Evolutionary conservation across 441 rosid species (phyloP).

Genomic region (Bocquillonia castaneifolia): DNA sequence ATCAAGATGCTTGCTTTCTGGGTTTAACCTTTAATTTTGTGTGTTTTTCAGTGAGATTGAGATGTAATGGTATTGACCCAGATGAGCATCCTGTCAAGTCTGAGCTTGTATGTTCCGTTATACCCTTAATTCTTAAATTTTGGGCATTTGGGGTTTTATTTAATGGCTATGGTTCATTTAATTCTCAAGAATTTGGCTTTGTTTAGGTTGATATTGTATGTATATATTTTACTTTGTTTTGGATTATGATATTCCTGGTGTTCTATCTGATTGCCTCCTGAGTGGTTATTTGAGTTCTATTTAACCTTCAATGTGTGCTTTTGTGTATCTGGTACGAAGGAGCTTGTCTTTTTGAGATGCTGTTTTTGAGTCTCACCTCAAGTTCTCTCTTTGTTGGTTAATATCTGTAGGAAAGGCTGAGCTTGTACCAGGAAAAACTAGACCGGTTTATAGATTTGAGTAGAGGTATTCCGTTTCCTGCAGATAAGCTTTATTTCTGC

Average conservation of each 20-base stretch:
- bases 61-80: constrained; percentile 70
- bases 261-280: neutral
- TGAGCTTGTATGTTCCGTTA: constrained; percentile 61
- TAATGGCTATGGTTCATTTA: neutral
- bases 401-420: constrained; percentile 60
- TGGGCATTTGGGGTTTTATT: neutral
- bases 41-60: constrained; percentile 60
- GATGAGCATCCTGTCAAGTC: constrained; percentile 80
- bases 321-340: neutral
- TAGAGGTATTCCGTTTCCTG: constrained; percentile 47
- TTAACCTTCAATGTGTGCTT: neutral
- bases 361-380: neutral
- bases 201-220: constrained; percentile 8
- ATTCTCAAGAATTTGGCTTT: neutral
- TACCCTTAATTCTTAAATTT: constrained; percentile 1
- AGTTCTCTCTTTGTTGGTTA: neutral
- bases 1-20: constrained; percentile 8
- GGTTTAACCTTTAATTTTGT: constrained; percentile 12
- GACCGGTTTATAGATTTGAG: constrained; percentile 49
- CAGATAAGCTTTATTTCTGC: neutral
- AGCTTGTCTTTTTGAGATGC: constrained; percentile 6
- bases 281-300: neutral
- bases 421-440: constrained; percentile 63
- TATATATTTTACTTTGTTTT: constrained; percentile 6
- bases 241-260: neutral